Evolutionary conservation across 176 grass and related monocot species (phyloP), one percentile per base, ranked within the genome.

Genomic region (Poa pratensis): DNA sequence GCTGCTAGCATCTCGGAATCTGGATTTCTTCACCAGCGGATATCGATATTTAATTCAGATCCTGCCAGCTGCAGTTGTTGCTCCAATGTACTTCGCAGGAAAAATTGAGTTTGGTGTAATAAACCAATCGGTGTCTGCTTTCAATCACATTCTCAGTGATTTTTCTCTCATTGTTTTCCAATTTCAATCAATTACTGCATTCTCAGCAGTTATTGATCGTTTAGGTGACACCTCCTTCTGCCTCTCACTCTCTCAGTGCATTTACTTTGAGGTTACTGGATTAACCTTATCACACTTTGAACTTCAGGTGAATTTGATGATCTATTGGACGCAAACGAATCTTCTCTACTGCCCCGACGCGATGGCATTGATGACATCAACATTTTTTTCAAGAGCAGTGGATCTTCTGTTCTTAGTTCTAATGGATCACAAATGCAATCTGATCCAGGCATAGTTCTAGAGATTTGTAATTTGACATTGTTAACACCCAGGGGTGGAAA

Each of bases 21-120:
- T 98, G 81, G 89, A 95, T 12, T 98, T 98, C 78, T 95, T 98
- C 88, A 98, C 96, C 69, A 95, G 10, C 87, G 93, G 96, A 73
- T 98, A 98, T 59, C 87, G 91, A 53, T 98, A 98, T 88, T 86
- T 98, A 67, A 98, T 98, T 87, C 93, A 98, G 77, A 90, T 98
- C 83, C 81, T 98, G 50, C 96, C 96, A 76, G 96, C 93, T 84
- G 96, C 93, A 78, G 93, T 95, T 90, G 96, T 95, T 82, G 96
- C 96, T 84, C 93, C 96, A 77, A 98, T 98, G 96, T 98, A 90
- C 76, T 95, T 98, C 23, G 74, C 91, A 85, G 93, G 93, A 91
- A 95, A 98, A 87, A 95, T 98, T 6, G 93, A 95, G 70, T 98
- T 98, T 84, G 96, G 96, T 88, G 96, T 95, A 69, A 98, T 98